Percentiles rank a stretch among this genome's conserved stretches.
Conservation (phyloP, 1,284 basidiomycete genomes). For the Ustilago cynodontis region DNA sequence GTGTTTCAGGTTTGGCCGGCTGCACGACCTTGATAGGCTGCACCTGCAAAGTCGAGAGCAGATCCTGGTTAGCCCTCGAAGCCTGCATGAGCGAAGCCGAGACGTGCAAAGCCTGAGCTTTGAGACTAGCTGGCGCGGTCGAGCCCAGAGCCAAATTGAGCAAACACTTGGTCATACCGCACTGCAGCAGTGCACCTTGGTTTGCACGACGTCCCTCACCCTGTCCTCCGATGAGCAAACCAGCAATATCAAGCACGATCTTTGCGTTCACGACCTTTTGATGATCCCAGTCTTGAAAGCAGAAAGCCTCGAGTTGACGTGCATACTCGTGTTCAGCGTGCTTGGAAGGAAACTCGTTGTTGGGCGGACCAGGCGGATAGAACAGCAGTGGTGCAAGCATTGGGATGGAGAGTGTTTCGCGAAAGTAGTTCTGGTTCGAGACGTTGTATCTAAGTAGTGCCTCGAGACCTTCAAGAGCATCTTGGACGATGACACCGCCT, state of each 20-base stretch:
- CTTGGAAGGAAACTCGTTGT: constrained; percentile 70
- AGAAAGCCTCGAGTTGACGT: constrained; percentile 83
- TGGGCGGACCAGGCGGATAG: constrained; percentile 76
- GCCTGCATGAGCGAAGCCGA: constrained; percentile 71
- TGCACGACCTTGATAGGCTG: constrained; percentile 51
- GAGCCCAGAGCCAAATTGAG: constrained; percentile 89
- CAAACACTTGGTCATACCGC: constrained; percentile 83
- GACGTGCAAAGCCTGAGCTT: constrained; percentile 79
- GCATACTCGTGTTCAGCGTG: constrained; percentile 72
- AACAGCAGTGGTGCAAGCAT: constrained; percentile 84
- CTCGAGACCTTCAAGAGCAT: constrained; percentile 87
- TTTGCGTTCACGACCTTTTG: constrained; percentile 85
- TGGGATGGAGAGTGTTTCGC: constrained; percentile 87
- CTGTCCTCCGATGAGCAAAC: constrained; percentile 72
- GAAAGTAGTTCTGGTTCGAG: constrained; percentile 98
- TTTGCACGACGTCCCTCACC: constrained; percentile 74
- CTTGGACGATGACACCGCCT: constrained; percentile 84
- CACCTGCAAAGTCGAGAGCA: constrained; percentile 68
- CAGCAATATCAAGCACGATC: constrained; percentile 83
- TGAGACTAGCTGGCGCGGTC: constrained; percentile 87
- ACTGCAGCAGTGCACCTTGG: constrained; percentile 72
- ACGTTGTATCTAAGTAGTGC: constrained; percentile 89
- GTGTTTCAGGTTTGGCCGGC: constrained; percentile 12
- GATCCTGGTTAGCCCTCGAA: constrained; percentile 72
- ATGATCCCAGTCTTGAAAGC: constrained; percentile 94